Percentiles rank a stretch among this genome's conserved stretches.
Conservation (phyloP, 306 rosid species). For the Cicer cuneatum region DNA sequence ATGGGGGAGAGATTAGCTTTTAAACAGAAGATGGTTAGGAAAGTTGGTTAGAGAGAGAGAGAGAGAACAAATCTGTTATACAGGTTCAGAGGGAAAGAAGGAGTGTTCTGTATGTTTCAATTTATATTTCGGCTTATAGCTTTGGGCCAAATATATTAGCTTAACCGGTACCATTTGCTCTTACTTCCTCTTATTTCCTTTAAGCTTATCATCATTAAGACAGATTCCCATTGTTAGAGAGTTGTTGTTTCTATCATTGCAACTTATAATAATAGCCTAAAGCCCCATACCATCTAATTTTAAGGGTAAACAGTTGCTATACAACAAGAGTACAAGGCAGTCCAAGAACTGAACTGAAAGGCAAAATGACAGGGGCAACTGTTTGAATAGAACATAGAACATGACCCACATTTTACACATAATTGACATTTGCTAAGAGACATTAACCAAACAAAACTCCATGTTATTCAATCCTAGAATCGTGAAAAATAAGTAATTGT, state of each 20-base stretch:
- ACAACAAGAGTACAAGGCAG: not conserved
- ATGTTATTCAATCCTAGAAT: conserved; percentile 3
- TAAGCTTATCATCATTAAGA: not conserved
- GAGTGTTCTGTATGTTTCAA: not conserved
- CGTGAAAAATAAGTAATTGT: not conserved
- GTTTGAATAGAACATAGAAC: not conserved
- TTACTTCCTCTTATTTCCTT: not conserved
- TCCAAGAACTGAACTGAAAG: not conserved
- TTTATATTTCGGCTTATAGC: not conserved
- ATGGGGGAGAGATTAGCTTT: not conserved
- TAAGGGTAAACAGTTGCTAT: not conserved
- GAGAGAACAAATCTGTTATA: not conserved
- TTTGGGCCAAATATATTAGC: not conserved
- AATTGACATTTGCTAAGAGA: conserved; percentile 12
- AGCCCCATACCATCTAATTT: conserved; percentile 18
- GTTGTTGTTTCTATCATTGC: not conserved
- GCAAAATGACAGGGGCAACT: conserved; percentile 2
- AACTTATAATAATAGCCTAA: conserved; percentile 3
- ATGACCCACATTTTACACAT: not conserved
- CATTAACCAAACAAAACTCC: not conserved
- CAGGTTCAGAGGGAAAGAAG: not conserved
- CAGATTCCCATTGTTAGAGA: not conserved
- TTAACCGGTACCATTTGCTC: not conserved
- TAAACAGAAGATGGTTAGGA: not conserved
- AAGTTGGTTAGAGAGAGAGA: not conserved